Evolutionary conservation across 2,329 filamentous ascomycete genomes (phyloP).

Genomic region (Fusarium keratoplasticum): DNA sequence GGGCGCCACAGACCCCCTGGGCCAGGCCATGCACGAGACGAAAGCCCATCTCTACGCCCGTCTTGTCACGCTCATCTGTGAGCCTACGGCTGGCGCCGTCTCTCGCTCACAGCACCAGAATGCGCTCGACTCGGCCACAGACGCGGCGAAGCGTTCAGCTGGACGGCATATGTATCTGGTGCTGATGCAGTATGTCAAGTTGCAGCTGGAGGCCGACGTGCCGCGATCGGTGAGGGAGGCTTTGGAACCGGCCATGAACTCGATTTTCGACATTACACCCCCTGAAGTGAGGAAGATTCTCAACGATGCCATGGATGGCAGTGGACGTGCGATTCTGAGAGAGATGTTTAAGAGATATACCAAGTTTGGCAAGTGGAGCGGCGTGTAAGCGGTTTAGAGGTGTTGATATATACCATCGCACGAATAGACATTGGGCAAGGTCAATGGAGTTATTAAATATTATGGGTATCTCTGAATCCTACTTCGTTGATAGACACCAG

Average conservation of each 20-base stretch:
- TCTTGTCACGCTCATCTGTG: constrained; percentile 69
- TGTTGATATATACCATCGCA: constrained; percentile 32
- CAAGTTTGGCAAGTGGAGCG: constrained; percentile 74
- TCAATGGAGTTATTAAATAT: constrained; percentile 23
- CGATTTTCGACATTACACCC: constrained; percentile 69
- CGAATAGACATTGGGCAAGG: constrained; percentile 18
- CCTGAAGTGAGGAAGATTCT: constrained; percentile 66
- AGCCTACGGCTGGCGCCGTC: constrained; percentile 68
- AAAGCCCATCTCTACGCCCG: constrained; percentile 66
- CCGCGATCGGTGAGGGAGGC: constrained; percentile 63
- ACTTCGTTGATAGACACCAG: not conserved
- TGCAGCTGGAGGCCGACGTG: constrained; percentile 69
- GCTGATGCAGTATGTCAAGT: constrained; percentile 68
- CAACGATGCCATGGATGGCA: constrained; percentile 69
- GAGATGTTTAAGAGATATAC: constrained; percentile 70
- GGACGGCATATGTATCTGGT: constrained; percentile 72
- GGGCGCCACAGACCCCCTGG: constrained; percentile 27
- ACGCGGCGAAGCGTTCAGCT: constrained; percentile 70
- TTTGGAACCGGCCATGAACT: constrained; percentile 68
- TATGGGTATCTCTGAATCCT: constrained; percentile 33
- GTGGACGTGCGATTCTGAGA: constrained; percentile 68
- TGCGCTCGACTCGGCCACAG: constrained; percentile 68
- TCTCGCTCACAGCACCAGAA: constrained; percentile 58
- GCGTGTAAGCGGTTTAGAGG: constrained; percentile 55
- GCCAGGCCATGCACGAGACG: constrained; percentile 49